Conservation (phyloP, 129 eudicot genomes). For the Artemisia argyi region DNA sequence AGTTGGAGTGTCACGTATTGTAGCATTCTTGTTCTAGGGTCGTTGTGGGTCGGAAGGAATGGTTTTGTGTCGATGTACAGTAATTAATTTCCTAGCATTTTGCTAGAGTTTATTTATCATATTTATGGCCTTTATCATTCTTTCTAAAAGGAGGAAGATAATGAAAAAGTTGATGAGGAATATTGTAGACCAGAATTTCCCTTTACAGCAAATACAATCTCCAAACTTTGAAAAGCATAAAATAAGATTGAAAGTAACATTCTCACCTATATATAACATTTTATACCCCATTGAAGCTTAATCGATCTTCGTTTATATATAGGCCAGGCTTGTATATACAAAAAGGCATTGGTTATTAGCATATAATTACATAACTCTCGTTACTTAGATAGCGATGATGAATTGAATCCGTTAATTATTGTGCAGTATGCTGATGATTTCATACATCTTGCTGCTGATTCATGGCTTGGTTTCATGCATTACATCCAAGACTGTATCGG, state of each 20-base stretch:
- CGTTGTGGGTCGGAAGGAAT: no score
- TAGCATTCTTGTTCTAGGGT: no score
- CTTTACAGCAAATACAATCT: slow-evolving; percentile 4
- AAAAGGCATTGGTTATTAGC: slow-evolving; percentile 28
- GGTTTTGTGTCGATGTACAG: no score
- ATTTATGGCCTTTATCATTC: no score
- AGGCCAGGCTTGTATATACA: slow-evolving; percentile 18
- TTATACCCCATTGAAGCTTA: slow-evolving; percentile 1
- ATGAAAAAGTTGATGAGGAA: no score
- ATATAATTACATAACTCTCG: slow-evolving; percentile 23
- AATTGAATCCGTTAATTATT: slow-evolving; percentile 15
- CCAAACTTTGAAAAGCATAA: slow-evolving; percentile 8
- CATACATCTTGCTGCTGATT: no score
- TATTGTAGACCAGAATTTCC: not conserved
- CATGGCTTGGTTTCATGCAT: not conserved
- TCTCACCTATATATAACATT: slow-evolving; percentile 1
- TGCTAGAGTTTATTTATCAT: no score
- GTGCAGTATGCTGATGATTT: not conserved
- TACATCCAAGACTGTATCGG: slow-evolving; percentile 75
- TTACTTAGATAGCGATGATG: not conserved
- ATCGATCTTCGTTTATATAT: slow-evolving; percentile 2
- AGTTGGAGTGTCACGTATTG: no score
- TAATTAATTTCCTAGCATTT: no score
- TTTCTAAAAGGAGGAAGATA: no score
- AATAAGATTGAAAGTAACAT: not conserved